Evolutionary conservation across 2,329 filamentous ascomycete species (phyloP).

Genomic region (Mariannaea sp.): DNA sequence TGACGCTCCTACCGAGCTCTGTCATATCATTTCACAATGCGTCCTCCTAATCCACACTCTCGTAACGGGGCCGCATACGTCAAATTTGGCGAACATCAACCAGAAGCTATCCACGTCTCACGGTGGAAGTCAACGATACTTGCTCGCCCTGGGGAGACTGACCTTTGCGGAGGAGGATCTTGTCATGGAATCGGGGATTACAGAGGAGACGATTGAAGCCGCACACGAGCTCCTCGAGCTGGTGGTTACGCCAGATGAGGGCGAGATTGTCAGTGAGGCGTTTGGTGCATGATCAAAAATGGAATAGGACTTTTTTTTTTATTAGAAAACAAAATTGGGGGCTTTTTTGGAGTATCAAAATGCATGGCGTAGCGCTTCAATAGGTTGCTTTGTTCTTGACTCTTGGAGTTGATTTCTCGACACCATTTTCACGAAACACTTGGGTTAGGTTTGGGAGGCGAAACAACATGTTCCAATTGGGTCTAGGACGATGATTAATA

Average conservation of each 20-base stretch:
- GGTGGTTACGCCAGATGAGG: slow-evolving; percentile 75
- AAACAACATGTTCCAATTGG: too few relatives aligned
- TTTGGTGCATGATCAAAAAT: slow-evolving; percentile 42
- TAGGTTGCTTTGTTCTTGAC: slow-evolving; percentile 1
- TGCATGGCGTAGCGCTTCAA: not conserved
- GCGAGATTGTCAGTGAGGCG: slow-evolving; percentile 50
- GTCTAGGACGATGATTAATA: too few relatives aligned
- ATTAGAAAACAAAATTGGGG: too few relatives aligned
- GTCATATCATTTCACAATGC: slow-evolving; percentile 54
- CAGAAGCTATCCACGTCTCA: slow-evolving; percentile 71
- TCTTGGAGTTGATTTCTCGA: not conserved
- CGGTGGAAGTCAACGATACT: slow-evolving; percentile 79
- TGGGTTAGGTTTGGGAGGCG: not conserved
- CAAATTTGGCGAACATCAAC: slow-evolving; percentile 62
- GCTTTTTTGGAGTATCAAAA: slow-evolving; percentile 8
- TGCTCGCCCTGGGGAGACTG: slow-evolving; percentile 80
- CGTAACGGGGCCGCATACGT: slow-evolving; percentile 53
- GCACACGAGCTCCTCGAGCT: slow-evolving; percentile 83
- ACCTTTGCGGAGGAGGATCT: slow-evolving; percentile 81
- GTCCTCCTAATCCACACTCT: slow-evolving; percentile 58
- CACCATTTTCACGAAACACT: slow-evolving; percentile 3
- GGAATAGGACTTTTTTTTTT: not conserved
- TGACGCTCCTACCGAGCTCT: slow-evolving; percentile 42
- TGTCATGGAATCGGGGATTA: slow-evolving; percentile 76
- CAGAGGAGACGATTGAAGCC: slow-evolving; percentile 76